phyloP scores from a whole-genome alignment of 495 filamentous ascomycete species.

The Bombardia bombarda region DNA sequence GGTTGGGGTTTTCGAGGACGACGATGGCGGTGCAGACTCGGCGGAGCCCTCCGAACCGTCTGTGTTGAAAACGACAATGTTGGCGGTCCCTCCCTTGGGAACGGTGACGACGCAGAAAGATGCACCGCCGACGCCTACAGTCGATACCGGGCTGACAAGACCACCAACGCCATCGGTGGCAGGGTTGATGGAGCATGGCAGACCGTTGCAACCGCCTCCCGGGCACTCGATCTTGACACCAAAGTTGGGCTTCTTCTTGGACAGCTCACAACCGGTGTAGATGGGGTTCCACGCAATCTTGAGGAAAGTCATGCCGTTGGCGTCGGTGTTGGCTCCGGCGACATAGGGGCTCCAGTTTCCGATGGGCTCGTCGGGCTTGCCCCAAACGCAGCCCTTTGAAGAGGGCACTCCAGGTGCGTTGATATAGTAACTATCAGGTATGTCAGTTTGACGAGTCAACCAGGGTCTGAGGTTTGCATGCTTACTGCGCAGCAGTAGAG shows the following conservation, averaged over 20 bases:
- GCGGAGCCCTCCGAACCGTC: constrained; percentile 22
- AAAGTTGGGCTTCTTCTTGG: constrained; percentile 51
- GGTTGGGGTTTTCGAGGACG: constrained; percentile 8
- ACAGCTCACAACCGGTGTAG: constrained; percentile 52
- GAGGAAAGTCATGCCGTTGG: constrained; percentile 57
- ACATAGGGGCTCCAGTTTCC: constrained; percentile 82
- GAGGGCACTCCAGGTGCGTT: constrained; percentile 61
- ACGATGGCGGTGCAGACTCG: constrained; percentile 6
- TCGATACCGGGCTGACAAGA: constrained; percentile 51
- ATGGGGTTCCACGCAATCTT: constrained; percentile 81
- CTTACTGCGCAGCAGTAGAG: constrained; percentile 66
- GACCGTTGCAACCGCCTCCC: constrained; percentile 59
- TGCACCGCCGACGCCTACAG: constrained; percentile 60
- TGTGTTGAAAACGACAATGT: constrained; percentile 53
- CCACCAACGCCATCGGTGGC: constrained; percentile 38
- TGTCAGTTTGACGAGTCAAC: constrained; percentile 13
- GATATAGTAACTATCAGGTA: constrained; percentile 62
- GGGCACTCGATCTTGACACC: constrained; percentile 65
- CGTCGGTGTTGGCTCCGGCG: constrained; percentile 65
- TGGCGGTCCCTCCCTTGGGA: constrained; percentile 57
- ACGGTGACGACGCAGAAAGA: constrained; percentile 75
- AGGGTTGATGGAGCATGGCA: constrained; percentile 70
- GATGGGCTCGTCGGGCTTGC: constrained; percentile 50
- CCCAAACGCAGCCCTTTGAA: constrained; percentile 64
- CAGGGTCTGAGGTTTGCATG: neutral